These are phyloP conservation scores for Dipteronia sinensis DNA, from an alignment of 345 rosid species.

Conservation along the genomic window DNA sequence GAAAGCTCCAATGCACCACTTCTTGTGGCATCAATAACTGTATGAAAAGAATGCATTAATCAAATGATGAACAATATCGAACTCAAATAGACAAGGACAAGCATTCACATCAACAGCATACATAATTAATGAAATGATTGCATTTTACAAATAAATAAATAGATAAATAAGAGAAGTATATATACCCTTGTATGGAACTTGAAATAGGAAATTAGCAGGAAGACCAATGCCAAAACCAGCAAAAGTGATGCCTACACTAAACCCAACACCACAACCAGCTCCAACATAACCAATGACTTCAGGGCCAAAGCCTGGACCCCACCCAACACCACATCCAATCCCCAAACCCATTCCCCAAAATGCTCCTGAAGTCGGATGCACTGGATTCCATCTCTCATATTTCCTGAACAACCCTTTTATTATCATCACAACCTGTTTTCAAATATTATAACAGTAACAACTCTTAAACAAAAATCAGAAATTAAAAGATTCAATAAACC, in stretches of 20 bases:
- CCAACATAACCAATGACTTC: constrained; percentile 91
- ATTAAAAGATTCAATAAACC: no score
- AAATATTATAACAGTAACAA: not conserved
- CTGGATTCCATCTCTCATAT: constrained; percentile 89
- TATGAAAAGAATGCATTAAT: not conserved
- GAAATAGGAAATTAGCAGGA: constrained; percentile 66
- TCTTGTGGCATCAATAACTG: constrained; percentile 54
- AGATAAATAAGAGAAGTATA: not conserved
- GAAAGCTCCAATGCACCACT: constrained; percentile 45
- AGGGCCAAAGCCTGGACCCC: constrained; percentile 99
- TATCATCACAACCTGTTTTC: constrained; percentile 61
- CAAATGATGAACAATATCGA: constrained; percentile 1
- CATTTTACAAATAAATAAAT: no score
- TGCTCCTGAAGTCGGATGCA: constrained; percentile 85
- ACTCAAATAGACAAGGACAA: not conserved
- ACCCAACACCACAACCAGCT: constrained; percentile 90
- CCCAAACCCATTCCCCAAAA: constrained; percentile 98
- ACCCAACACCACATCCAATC: constrained; percentile 89
- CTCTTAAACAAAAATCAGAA: no score
- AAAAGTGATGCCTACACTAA: constrained; percentile 81
- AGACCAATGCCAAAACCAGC: constrained; percentile 90
- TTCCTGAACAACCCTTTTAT: constrained; percentile 78
- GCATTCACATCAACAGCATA: no score
- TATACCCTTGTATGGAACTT: constrained; percentile 61
- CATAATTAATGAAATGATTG: no score